Evolutionary conservation across 1,139 yeast genomes (phyloP).

Genomic region (Candida buenavistaensis): DNA sequence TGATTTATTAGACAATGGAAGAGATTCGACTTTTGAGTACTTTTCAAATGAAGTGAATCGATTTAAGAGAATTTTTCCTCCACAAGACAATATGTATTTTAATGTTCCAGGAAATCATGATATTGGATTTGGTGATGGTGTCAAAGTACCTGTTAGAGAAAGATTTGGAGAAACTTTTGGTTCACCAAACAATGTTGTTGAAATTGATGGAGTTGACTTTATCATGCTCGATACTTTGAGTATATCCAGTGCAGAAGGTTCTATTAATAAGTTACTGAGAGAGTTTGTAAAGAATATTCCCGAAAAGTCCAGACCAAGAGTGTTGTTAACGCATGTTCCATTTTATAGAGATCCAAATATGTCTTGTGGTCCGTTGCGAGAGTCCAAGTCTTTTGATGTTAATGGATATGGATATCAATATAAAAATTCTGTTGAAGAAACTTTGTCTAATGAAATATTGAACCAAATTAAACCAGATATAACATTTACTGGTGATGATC

Average conservation of each 20-base stretch:
- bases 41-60: conserved; percentile 37
- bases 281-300: conserved; percentile 25
- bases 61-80: conserved; percentile 38
- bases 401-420: conserved; percentile 51
- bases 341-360: conserved; percentile 37
- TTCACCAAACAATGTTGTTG: conserved; percentile 29
- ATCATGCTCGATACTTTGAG: conserved; percentile 48
- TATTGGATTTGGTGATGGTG: conserved; percentile 54
- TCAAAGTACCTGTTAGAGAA: conserved; percentile 33
- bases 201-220: conserved; percentile 44
- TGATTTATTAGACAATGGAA: conserved; percentile 55
- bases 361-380: conserved; percentile 49
- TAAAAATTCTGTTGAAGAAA: conserved; percentile 53
- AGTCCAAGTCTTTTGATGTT: conserved; percentile 21
- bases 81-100: conserved; percentile 5
- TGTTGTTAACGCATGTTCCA: conserved; percentile 53
- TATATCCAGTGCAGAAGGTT: conserved; percentile 31
- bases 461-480: conserved; percentile 59
- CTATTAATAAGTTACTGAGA: conserved; percentile 28
- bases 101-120: conserved; percentile 60
- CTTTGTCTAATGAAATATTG: conserved; percentile 59
- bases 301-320: conserved; percentile 26
- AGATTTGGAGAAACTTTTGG: conserved; percentile 46
- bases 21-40: conserved; percentile 42
- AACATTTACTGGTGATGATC: conserved; percentile 93